A percentile compares a stretch with the other conserved stretches of the same genome.
Evolutionary conservation across 331 rosid genomes (phyloP).

Genomic region (Malus hybrid): DNA sequence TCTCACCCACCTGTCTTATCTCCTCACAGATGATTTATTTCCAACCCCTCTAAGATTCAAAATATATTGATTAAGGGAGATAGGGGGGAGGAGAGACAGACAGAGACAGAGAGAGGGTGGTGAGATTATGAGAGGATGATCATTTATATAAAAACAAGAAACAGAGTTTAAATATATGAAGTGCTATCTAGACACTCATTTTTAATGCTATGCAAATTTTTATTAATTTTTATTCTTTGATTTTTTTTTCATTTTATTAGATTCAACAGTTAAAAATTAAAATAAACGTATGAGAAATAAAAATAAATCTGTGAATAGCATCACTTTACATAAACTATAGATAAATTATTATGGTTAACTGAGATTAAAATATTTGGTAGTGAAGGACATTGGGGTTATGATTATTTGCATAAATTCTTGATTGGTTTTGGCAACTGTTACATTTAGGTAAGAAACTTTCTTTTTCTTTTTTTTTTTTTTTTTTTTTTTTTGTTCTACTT

Average conservation of each 20-base stretch:
- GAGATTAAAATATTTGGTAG: neutral
- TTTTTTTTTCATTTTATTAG: too few relatives aligned
- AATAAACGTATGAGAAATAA: too few relatives aligned
- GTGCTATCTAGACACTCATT: too few relatives aligned
- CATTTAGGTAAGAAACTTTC: neutral
- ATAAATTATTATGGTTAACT: neutral
- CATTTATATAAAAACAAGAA: constrained; percentile 29
- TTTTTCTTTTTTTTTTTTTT: neutral
- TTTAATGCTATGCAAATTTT: too few relatives aligned
- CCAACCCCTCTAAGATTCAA: constrained; percentile 39
- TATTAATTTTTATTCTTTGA: too few relatives aligned
- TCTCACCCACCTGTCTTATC: constrained; percentile 50
- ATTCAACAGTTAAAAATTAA: too few relatives aligned
- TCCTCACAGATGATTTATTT: constrained; percentile 33
- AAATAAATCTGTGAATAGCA: too few relatives aligned
- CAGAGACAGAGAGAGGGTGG: neutral
- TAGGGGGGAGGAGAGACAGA: neutral
- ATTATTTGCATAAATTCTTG: neutral
- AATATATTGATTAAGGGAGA: constrained; percentile 22
- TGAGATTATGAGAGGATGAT: constrained; percentile 22
- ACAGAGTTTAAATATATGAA: neutral
- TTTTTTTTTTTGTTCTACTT: neutral
- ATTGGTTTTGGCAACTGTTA: neutral
- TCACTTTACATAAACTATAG: too few relatives aligned
- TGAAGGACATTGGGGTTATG: neutral